phyloP scores from a whole-genome alignment of 257 asterid species.

The Forsythia viridissima region DNA sequence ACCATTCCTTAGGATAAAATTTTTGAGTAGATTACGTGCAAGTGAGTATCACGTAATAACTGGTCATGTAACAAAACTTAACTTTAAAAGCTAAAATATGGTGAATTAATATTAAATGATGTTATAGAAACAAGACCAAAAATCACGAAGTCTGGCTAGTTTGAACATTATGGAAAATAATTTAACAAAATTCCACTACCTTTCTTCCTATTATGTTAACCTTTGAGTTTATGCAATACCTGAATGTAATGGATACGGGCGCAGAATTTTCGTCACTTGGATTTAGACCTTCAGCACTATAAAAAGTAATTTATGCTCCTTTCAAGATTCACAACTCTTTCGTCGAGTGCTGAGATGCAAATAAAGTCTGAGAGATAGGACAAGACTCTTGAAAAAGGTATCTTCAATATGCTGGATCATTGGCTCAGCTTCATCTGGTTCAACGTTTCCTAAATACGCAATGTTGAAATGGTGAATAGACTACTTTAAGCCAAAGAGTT shows the following conservation, averaged over 20 bases:
- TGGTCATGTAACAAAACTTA: not conserved
- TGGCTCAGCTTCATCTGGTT: conserved; percentile 77
- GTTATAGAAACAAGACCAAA: not conserved
- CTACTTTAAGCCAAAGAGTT: conserved; percentile 15
- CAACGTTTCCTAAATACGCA: conserved; percentile 66
- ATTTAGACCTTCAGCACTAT: conserved; percentile 74
- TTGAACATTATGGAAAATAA: not conserved
- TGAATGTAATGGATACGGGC: conserved; percentile 82
- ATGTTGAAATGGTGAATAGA: conserved; percentile 18
- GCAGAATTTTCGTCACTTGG: conserved; percentile 93
- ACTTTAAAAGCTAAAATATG: not conserved
- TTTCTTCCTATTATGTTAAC: not conserved
- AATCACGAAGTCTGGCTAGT: not conserved
- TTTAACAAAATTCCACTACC: not conserved
- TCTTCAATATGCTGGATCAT: conserved; percentile 69
- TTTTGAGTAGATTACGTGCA: not conserved
- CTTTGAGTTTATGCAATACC: conserved; percentile 40
- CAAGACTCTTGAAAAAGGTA: conserved; percentile 61
- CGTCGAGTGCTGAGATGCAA: conserved; percentile 81
- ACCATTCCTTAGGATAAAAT: not conserved
- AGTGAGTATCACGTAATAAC: not conserved
- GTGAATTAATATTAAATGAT: not conserved
- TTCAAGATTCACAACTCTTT: conserved; percentile 84
- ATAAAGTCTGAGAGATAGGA: conserved; percentile 69
- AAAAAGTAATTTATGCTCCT: conserved; percentile 59